Percentiles rank a stretch among this genome's conserved stretches.
Conservation (phyloP, 179 eudicot genomes). For the Actinidia arguta region DNA sequence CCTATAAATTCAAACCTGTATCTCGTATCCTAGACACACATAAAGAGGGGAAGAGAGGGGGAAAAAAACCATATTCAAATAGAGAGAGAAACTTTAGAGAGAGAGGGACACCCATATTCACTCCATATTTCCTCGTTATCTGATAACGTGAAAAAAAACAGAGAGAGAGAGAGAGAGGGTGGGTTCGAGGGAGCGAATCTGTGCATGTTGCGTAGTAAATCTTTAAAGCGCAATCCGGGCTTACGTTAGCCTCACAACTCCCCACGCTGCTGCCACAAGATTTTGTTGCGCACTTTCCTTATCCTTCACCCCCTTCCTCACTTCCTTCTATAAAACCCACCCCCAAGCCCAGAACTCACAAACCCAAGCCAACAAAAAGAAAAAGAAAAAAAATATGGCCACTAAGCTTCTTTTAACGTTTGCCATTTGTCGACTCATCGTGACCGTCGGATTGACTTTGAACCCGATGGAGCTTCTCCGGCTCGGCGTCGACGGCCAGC, state of each 20-base stretch:
- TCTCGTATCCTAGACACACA: conserved; percentile 29
- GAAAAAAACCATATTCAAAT: not conserved
- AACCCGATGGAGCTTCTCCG: conserved; percentile 52
- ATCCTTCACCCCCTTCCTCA: conserved; percentile 26
- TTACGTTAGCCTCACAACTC: conserved; percentile 36
- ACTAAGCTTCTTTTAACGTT: conserved; percentile 42
- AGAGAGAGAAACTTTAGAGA: not conserved
- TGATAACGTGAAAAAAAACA: conserved; percentile 13
- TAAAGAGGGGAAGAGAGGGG: no score
- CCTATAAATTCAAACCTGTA: conserved; percentile 43
- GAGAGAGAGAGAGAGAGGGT: not conserved
- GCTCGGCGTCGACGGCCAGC: conserved; percentile 39
- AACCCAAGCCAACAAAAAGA: not conserved
- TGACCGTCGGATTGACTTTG: conserved; percentile 72
- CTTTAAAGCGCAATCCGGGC: conserved; percentile 45
- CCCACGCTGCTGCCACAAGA: conserved; percentile 16
- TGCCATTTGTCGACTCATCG: conserved; percentile 62
- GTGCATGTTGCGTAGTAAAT: conserved; percentile 40
- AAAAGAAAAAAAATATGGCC: conserved; percentile 39
- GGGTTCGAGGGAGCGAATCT: conserved; percentile 25
- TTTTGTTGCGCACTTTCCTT: conserved; percentile 20
- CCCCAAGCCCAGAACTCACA: not conserved
- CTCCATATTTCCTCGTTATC: conserved; percentile 24
- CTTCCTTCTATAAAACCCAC: not conserved
- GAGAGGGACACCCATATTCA: not conserved